Base-by-base conservation (phyloP, 2,329 filamentous ascomycete genomes). In the Arthrobotrys sinensis region DNA sequence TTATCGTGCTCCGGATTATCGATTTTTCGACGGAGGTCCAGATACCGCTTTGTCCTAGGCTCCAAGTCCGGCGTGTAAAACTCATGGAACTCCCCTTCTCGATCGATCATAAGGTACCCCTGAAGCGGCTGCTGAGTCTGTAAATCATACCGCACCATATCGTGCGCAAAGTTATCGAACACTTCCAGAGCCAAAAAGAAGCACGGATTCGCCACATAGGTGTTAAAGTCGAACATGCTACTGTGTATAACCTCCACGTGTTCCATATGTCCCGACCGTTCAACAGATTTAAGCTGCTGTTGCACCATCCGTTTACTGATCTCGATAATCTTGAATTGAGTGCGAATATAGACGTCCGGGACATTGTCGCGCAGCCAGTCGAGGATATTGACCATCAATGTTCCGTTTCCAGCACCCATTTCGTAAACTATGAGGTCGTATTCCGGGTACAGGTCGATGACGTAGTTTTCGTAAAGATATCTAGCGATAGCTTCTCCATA, bases 171-270 rank as follows among this genome's bases (percentile, higher is more conserved):
- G 86, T 99, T 99, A 87, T 99, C 96, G 83, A 97, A 97, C 80
- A 99, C 96, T 85, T 99, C 96, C 85, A 99, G 92, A 52, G 95
- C 96, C 48, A 99, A 89, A 87, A 99, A 98, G 87, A 97, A 99
- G 86, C 96, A 98, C 0, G 95, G 96, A 1, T 91, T 92, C 7
- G 93, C 91, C n/a, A 97, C 93, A 81, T 92, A 93, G 55, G 89
- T 89, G 80, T 91, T 87, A 95, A 96, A 99, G 84, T 97, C 93
- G 83, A 99, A 98, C 83, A 99, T 92, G 82, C 93, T 96, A 81
- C 90, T 90, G 86, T 98, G 97, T 85, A 98, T 91, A 83, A 99
- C 97, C 82, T 97, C 93, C 70, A 98, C 94, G 83, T 94, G 95
- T 83, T 91, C 91, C 2, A 88, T 86, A 85, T 99, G 96, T 14